These are phyloP conservation scores for Ricinus communis DNA, from an alignment of 345 rosid genomes.

Conservation along the genomic window DNA sequence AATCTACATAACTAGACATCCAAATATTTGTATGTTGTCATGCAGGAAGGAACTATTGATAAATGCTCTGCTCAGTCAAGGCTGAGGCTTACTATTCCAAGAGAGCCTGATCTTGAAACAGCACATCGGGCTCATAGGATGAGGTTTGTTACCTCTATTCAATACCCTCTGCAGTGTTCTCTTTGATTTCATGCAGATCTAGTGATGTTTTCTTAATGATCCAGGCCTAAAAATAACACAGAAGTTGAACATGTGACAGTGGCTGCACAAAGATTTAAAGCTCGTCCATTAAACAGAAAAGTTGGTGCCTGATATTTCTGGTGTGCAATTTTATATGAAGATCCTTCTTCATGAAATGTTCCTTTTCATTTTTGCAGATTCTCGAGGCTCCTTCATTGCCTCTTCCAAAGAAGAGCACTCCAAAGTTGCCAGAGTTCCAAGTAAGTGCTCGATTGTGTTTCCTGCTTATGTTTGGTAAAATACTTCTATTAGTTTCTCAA, in stretches of 20 bases:
- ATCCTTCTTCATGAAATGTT: conserved; percentile 19
- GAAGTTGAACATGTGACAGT: conserved; percentile 43
- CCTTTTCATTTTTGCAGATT: conserved; percentile 56
- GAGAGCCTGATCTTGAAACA: conserved; percentile 90
- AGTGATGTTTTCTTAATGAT: conserved; percentile 24
- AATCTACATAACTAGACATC: neutral
- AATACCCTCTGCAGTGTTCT: neutral
- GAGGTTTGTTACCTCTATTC: conserved; percentile 41
- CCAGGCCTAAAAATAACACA: conserved; percentile 59
- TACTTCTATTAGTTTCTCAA: neutral
- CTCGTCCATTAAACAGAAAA: conserved; percentile 92
- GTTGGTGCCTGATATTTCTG: conserved; percentile 42
- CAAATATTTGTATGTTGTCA: conserved; percentile 21
- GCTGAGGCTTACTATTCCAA: conserved; percentile 75
- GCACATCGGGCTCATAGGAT: conserved; percentile 74
- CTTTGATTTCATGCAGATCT: conserved; percentile 10
- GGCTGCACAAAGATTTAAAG: conserved; percentile 66
- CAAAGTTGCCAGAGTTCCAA: conserved; percentile 81
- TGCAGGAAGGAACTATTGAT: conserved; percentile 56
- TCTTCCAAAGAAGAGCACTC: conserved; percentile 69
- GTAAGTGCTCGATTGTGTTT: conserved; percentile 42
- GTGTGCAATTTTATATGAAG: conserved; percentile 3
- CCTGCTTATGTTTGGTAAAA: conserved; percentile 4
- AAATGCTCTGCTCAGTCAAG: conserved; percentile 37
- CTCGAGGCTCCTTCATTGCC: conserved; percentile 82